A percentile compares a stretch with the other conserved stretches of the same genome.
Conservation (phyloP, 2,329 filamentous ascomycete species). For the Fusarium sp. region DNA sequence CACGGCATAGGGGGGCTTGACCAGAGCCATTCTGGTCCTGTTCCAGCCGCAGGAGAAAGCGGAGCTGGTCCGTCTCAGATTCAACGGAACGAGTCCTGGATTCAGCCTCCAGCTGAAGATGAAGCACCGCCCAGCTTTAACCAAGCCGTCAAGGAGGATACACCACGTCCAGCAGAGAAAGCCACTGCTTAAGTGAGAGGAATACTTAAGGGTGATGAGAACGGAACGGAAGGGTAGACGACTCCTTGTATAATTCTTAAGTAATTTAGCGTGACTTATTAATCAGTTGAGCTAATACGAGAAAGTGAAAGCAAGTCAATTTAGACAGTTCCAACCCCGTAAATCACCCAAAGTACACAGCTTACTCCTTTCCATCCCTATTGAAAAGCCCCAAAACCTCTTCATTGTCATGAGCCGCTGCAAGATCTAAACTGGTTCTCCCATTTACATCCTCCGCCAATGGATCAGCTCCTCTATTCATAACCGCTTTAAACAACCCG, state of each 20-base stretch:
- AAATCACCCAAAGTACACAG: neutral
- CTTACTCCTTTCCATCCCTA: neutral
- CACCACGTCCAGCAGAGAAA: neutral
- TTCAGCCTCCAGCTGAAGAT: conserved; percentile 5
- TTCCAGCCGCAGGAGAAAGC: neutral
- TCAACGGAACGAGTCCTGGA: conserved; percentile 13
- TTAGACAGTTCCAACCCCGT: neutral
- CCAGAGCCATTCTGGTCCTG: accelerated
- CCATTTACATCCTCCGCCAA: conserved; percentile 28
- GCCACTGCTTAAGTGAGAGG: neutral
- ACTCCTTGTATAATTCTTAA: neutral
- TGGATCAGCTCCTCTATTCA: conserved; percentile 22
- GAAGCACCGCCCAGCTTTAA: conserved; percentile 13
- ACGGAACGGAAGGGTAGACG: neutral
- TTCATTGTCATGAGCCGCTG: neutral
- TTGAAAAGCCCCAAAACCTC: conserved; percentile 27
- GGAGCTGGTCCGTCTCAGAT: neutral
- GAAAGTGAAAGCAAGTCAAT: neutral
- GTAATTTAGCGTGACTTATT: neutral
- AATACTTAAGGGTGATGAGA: neutral
- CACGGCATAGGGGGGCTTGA: neutral
- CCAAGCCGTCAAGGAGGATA: neutral
- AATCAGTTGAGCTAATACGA: neutral
- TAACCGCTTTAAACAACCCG: conserved; percentile 1
- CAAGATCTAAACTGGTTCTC: conserved; percentile 24